These are phyloP conservation scores for Erigeron philadelphicus DNA, from an alignment of 140 eudicot species.

Conservation along the genomic window DNA sequence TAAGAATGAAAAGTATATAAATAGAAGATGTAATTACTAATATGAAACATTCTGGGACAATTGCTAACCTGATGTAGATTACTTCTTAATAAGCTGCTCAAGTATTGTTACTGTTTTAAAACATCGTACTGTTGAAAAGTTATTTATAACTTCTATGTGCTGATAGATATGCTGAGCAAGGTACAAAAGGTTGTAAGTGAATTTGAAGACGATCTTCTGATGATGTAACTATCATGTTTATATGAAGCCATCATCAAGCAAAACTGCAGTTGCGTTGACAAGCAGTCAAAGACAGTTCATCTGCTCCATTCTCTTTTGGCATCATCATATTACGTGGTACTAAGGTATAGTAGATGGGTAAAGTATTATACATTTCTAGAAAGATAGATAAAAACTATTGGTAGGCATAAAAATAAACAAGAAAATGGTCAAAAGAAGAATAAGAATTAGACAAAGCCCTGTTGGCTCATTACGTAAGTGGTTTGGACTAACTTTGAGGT, in stretches of 20 bases:
- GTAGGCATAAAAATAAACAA: background rate
- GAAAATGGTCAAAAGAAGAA: background rate
- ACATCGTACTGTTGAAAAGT: background rate
- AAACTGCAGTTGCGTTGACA: background rate
- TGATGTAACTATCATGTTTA: slow-evolving; percentile 23
- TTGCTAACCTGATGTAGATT: background rate
- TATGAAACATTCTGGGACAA: background rate
- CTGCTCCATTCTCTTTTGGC: slow-evolving; percentile 17
- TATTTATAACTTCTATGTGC: slow-evolving; percentile 12
- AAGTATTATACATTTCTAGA: slow-evolving; percentile 1
- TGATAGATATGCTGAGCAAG: slow-evolving; percentile 54
- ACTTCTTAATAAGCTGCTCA: background rate
- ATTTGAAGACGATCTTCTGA: slow-evolving; percentile 45
- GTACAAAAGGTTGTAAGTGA: slow-evolving; percentile 60
- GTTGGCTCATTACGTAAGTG: background rate
- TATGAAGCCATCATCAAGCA: background rate
- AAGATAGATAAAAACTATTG: background rate
- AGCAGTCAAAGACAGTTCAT: slow-evolving; percentile 18
- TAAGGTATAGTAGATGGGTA: slow-evolving; percentile 1
- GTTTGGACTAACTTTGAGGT: background rate
- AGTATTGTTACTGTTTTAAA: background rate
- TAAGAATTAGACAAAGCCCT: background rate
- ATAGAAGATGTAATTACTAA: background rate
- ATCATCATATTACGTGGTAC: slow-evolving; percentile 17
- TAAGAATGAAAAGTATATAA: background rate